These are phyloP conservation scores for Neurospora terricola DNA, from an alignment of 495 filamentous ascomycete species.

Conservation along the genomic window DNA sequence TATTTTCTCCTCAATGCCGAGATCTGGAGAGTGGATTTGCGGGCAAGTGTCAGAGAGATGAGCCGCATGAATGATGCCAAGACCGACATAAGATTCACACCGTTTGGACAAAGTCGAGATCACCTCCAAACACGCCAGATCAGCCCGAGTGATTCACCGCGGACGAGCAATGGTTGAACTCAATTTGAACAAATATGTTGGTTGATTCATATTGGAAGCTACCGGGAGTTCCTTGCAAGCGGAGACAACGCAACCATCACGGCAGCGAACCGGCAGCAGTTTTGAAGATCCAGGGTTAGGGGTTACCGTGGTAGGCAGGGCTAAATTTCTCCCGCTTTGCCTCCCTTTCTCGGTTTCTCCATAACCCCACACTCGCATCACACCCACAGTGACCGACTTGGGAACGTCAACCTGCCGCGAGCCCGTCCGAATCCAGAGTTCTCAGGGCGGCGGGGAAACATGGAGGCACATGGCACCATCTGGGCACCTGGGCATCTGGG, in stretches of 20 bases:
- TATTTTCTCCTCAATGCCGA: not conserved
- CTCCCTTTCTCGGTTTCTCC: slow-evolving; percentile 1
- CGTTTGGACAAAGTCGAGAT: not conserved
- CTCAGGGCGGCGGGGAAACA: slow-evolving; percentile 18
- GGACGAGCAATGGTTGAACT: not conserved
- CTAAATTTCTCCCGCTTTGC: slow-evolving; percentile 27
- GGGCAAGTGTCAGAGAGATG: not conserved
- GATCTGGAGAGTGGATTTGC: not conserved
- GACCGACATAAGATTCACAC: not conserved
- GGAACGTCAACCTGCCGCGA: slow-evolving; percentile 22
- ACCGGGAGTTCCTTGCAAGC: not conserved
- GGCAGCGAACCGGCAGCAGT: not conserved
- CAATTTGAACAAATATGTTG: not conserved
- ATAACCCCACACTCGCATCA: slow-evolving; percentile 17
- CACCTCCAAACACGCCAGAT: not conserved
- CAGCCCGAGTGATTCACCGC: not conserved
- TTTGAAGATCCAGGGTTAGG: not conserved
- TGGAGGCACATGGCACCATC: slow-evolving; percentile 14
- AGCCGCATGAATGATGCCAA: not conserved
- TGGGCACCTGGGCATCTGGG: not conserved
- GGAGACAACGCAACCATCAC: not conserved
- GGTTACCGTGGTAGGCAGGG: slow-evolving; percentile 9
- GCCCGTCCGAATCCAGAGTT: slow-evolving; percentile 13
- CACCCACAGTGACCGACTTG: slow-evolving; percentile 14
- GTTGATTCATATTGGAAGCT: not conserved